Percentiles rank a stretch among this genome's conserved stretches.
Evolutionary conservation across 2,329 filamentous ascomycete species (phyloP).

Genomic region (Incumbomyces lentus): DNA sequence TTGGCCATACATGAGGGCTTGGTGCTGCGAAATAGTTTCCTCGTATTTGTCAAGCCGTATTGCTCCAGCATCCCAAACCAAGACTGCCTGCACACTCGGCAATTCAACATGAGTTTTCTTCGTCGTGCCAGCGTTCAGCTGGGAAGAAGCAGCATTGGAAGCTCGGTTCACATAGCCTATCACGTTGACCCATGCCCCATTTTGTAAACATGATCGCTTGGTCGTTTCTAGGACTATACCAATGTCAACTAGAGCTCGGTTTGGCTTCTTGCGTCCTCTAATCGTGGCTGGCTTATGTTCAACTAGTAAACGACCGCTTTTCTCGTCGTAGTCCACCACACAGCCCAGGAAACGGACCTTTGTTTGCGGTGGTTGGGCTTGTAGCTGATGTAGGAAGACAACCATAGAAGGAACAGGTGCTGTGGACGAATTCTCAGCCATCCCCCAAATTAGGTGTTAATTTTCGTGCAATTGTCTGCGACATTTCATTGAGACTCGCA

Average conservation of each 20-base stretch:
- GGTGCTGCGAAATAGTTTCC: constrained; percentile 38
- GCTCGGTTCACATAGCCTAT: constrained; percentile 58
- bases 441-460: background rate
- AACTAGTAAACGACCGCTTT: constrained; percentile 53
- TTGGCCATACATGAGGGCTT: background rate
- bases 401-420: constrained; percentile 55
- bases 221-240: constrained; percentile 58
- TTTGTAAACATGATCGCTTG: constrained; percentile 50
- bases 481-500: too few species aligned
- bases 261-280: constrained; percentile 17
- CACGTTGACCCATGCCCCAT: constrained; percentile 79
- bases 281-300: constrained; percentile 53
- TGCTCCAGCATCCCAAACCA: constrained; percentile 67
- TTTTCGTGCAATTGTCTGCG: background rate
- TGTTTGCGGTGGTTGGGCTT: constrained; percentile 43
- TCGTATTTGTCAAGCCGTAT: constrained; percentile 65
- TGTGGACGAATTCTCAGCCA: constrained; percentile 3
- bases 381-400: constrained; percentile 55
- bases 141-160: background rate
- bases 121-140: constrained; percentile 23
- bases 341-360: constrained; percentile 91
- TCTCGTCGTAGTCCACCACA: constrained; percentile 48
- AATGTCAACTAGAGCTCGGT: constrained; percentile 57
- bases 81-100: constrained; percentile 55
- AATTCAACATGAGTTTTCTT: background rate